Evolutionary conservation across 768 basidiomycete species (phyloP).

Genomic region (Suillus decipiens): DNA sequence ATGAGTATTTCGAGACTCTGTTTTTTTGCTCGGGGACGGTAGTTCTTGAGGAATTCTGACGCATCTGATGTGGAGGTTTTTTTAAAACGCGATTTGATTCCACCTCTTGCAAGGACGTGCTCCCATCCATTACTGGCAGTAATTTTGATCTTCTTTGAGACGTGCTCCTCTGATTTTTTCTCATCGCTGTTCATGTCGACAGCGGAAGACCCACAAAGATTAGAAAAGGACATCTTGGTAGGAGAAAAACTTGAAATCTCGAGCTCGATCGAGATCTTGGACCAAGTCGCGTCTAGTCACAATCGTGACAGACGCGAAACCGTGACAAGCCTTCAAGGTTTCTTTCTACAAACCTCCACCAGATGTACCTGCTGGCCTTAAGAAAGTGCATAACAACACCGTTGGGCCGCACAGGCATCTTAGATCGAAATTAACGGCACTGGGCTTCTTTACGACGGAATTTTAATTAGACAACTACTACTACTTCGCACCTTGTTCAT

Average conservation of each 20-base stretch:
- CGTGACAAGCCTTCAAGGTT: background rate
- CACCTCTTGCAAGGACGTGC: constrained; percentile 4
- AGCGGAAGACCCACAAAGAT: background rate
- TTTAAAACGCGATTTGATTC: constrained; percentile 4
- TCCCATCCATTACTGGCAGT: constrained; percentile 7
- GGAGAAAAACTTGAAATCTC: background rate
- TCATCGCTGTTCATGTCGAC: background rate
- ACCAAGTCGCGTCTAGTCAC: constrained; percentile 7
- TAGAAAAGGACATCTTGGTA: background rate
- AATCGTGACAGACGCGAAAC: constrained; percentile 1
- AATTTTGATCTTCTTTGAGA: constrained; percentile 3
- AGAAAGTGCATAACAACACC: background rate
- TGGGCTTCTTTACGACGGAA: constrained; percentile 16
- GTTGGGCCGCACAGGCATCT: background rate
- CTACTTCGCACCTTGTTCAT: constrained; percentile 49
- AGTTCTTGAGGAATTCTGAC: background rate
- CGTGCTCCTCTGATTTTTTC: background rate
- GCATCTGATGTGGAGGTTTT: background rate
- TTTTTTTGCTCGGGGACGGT: constrained; percentile 7
- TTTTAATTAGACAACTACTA: constrained; percentile 1
- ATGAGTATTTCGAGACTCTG: constrained; percentile 20
- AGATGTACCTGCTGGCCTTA: background rate
- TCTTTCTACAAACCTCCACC: background rate
- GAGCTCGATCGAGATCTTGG: background rate
- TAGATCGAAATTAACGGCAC: background rate